Conservation (phyloP, 805 yeast species). For the Lachancea fermentati region DNA sequence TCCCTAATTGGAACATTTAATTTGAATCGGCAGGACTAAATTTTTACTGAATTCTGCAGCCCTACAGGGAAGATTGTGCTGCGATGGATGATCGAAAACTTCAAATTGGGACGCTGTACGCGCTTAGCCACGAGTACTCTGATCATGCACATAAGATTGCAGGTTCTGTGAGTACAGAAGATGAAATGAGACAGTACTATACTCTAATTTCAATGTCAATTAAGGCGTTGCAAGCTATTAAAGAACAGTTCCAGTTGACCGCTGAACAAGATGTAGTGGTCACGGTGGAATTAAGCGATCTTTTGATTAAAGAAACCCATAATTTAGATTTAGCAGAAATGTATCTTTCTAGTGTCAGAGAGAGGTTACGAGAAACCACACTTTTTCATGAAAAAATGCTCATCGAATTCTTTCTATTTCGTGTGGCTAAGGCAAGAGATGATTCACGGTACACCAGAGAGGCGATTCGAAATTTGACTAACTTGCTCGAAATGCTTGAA, state of each 20-base stretch:
- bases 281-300: constrained; percentile 22
- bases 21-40: no score
- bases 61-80: no score
- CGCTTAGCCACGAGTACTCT: constrained; percentile 24
- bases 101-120: constrained; percentile 9
- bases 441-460: constrained; percentile 18
- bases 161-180: constrained; percentile 14
- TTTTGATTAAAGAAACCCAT: constrained; percentile 29
- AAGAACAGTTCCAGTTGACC: constrained; percentile 15
- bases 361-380: constrained; percentile 20
- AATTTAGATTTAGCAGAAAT: constrained; percentile 27
- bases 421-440: constrained; percentile 16
- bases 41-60: no score
- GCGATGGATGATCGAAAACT: background rate
- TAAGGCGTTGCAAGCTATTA: constrained; percentile 16
- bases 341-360: constrained; percentile 22
- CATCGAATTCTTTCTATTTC: constrained; percentile 19
- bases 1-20: background rate
- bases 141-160: constrained; percentile 19
- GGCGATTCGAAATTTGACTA: constrained; percentile 19
- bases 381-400: constrained; percentile 18
- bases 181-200: constrained; percentile 29
- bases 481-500: constrained; percentile 4
- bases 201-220: constrained; percentile 29
- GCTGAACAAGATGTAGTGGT: constrained; percentile 25